Evolutionary conservation across 129 eudicot species (phyloP), one percentile per base, ranked within the genome.

Genomic region (Oenanthe sinensis): DNA sequence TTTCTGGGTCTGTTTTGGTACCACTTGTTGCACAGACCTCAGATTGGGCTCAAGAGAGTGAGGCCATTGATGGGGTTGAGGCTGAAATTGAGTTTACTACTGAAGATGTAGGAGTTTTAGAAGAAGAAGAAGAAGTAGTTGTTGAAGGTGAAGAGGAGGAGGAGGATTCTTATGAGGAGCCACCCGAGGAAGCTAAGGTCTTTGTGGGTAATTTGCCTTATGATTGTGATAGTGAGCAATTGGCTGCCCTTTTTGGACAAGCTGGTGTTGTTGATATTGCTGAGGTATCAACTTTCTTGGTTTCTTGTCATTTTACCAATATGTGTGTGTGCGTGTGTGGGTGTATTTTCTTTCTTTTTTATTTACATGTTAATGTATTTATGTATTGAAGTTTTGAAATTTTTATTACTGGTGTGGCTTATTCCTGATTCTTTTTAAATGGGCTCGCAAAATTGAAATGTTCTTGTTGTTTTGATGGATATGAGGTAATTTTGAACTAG

Each of bases 221-320:
- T 85, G 93, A 90, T 79, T 82, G 81, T 68, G 91, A 87, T 43
- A 90, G 90, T 89, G 92, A 88, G 79, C 79, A 80, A 3, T 82
- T 90, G 92, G 96, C 97, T 82, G 75, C 79, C 50, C 78, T 92
- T 65, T 92, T 92, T 79, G 84, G 84, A 70, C 85, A 84, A 52
- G 96, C 97, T 79, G 97, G 97, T 77, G 87, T 87, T 81, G 97
- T 92, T 70, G 96, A 92, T 77, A 84, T 88, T 85, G 87, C 92
- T 78, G 97, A 92, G 98, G 98, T 93, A 87, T 22, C n/a, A 43
- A 42, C 2, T 13, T 28, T 68, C 43, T 16, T 33, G n/a, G 40
- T 65, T 24, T 65, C 6, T 30, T 65, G 0, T 30, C 1, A 8
- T 13, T 28, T n/a, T 3, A 8, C 11, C 10, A n/a, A n/a, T n/a